phyloP scores from a whole-genome alignment of 805 yeast genomes.

The Myxozyma neotropica region DNA sequence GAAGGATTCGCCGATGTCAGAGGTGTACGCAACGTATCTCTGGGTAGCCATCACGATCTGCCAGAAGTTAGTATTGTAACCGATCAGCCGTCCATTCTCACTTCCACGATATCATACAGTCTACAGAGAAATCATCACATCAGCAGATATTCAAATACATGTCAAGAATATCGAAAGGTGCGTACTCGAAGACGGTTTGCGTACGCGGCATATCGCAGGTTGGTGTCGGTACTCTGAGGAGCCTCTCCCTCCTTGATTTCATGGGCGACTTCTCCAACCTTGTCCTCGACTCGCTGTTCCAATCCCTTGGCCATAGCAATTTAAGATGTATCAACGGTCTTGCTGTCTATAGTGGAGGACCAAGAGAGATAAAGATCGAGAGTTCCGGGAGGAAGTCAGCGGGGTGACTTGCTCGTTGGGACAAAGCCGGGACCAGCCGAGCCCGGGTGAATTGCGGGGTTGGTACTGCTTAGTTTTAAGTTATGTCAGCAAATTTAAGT shows the following conservation, averaged over 20 bases:
- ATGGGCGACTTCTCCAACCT: slow-evolving; percentile 25
- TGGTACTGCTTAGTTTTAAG: neutral
- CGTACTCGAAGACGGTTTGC: slow-evolving; percentile 64
- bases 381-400: neutral
- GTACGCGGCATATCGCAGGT: slow-evolving; percentile 77
- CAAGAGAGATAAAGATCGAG: no score
- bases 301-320: slow-evolving; percentile 13
- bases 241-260: slow-evolving; percentile 37
- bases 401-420: no score
- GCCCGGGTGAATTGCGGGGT: no score
- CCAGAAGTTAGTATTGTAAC: neutral
- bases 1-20: slow-evolving; percentile 85
- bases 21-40: slow-evolving; percentile 82
- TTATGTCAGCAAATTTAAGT: neutral
- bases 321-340: neutral
- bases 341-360: no score
- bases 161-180: neutral
- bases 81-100: no score
- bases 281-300: slow-evolving; percentile 22
- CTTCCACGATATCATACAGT: neutral
- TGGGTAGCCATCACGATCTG: slow-evolving; percentile 68
- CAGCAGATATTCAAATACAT: neutral
- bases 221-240: slow-evolving; percentile 51
- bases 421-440: no score
- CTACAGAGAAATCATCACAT: slow-evolving; percentile 1